Base-by-base conservation (phyloP, 2,329 filamentous ascomycete genomes). In the Epichloe typhina region DNA sequence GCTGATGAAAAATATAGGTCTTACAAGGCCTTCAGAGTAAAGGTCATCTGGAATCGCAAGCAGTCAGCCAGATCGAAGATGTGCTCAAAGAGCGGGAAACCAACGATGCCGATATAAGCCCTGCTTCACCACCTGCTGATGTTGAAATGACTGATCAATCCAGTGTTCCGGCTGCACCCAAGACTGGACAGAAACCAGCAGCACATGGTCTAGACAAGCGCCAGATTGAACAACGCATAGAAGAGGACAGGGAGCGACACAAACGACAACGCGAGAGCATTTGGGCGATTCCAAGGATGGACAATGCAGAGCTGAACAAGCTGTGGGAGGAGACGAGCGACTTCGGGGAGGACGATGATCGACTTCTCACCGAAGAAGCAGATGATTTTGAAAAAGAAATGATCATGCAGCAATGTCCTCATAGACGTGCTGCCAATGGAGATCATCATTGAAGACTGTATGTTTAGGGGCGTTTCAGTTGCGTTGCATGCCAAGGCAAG, bases 221-320 rank as follows among this genome's bases (percentile, higher is more conserved):
- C 51, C 87, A 95, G 69, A 86, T 96, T 49, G 90, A 97, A 69
- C 90, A 97, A 71, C 77, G 93, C 40, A 95, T 98, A 55, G 94
- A 98, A 60, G 94, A 98, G 68, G 93, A 98, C 66, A 76, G 93
- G 3, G 93, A 98, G 66, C 75, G 93, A 42, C 94, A 98, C 67
- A 98, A 98, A 73, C 74, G 91, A 42, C 72, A 91, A 61, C 74
- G 93, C 21, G 93, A 98, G 69, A 89, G 83, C 59, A 94, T 95
- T 55, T 98, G 94, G 93, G 88, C 89, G 0, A 82, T 95, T 2
- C 80, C 80, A 33, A 75, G 77, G 8, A 60, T 58, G 8, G 74
- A 78, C 26, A 78, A 83, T 37, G 69, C 71, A 11, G 91, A 97
- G 68, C 83, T 88, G 69, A 79, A 83, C 55, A 86, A 81, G 68